Percentiles rank a stretch among this genome's conserved stretches.
Evolutionary conservation across 1,139 yeast species (phyloP).

Genomic region (Petasospora rhodanensis): DNA sequence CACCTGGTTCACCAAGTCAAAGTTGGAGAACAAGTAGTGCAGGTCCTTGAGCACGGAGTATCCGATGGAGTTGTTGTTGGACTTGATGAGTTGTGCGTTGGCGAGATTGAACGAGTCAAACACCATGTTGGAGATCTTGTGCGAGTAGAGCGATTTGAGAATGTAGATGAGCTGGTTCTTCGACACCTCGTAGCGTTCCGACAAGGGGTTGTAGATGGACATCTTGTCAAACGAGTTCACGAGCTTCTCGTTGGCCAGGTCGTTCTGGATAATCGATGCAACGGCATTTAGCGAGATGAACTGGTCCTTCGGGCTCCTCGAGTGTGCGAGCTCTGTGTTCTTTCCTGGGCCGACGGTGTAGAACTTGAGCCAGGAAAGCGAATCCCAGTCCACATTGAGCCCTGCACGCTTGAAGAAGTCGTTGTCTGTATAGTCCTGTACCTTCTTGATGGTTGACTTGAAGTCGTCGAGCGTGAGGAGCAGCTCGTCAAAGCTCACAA

Average conservation of each 20-base stretch:
- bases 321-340: conserved; percentile 3
- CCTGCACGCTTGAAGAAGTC: conserved; percentile 20
- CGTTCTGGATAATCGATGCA: conserved; percentile 33
- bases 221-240: conserved; percentile 18
- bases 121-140: conserved; percentile 29
- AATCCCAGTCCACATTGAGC: conserved; percentile 31
- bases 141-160: conserved; percentile 31
- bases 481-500: conserved; percentile 35
- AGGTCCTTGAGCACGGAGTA: conserved; percentile 35
- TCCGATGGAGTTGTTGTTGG: conserved; percentile 27
- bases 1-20: conserved; percentile 35
- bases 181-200: conserved; percentile 26
- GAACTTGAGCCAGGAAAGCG: conserved; percentile 20
- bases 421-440: conserved; percentile 30
- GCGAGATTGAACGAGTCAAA: conserved; percentile 16
- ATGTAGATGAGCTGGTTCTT: conserved; percentile 31
- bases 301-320: conserved; percentile 9
- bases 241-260: conserved; percentile 31
- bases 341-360: conserved; percentile 13
- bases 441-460: conserved; percentile 28
- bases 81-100: conserved; percentile 12
- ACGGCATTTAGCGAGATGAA: conserved; percentile 26
- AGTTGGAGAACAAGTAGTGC: conserved; percentile 33
- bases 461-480: conserved; percentile 29
- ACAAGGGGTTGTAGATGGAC: conserved; percentile 20